Evolutionary conservation across 805 yeast species (phyloP), one percentile per base, ranked within the genome.

Genomic region (Wickerhamomyces chambardii): DNA sequence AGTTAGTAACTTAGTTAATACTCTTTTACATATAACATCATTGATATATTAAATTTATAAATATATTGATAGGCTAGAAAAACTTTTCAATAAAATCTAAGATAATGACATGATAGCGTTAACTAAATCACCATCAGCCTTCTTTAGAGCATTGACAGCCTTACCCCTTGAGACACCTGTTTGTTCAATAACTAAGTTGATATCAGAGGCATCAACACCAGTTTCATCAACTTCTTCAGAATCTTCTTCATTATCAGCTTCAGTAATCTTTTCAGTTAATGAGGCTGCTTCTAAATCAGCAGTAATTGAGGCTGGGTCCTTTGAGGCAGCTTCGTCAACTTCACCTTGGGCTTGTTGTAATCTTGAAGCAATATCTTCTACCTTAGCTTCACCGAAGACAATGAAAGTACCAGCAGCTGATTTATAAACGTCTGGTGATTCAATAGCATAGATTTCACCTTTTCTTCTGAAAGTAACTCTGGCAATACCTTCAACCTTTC

Each of bases 361-460:
- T 73, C 87, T 80, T 67, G 84, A 79, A 68, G 80, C 78, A 66
- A 87, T 69, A 72, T 90, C 95, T 66, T 90, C 97, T 51, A 84
- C 83, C 75, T 86, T 84, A 60, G 96, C 95, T 70, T 89, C 97
- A 69, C 98, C 98, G 56, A 90, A 89, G 50, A 90, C 97, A 54
- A 90, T 80, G 74, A 84, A 92, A 52, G 95, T 81, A 61, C 97
- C 96, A 44, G 77, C 71, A 58, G 94, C 83, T 44, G 96, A 80
- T 68, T 75, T 85, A 95, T 72, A 90, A 42, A 92, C 97, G 53
- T 87, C 97, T 64, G 98, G 98, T 50, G 66, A 63, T 63, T 85
- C 92, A 68, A 90, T 84, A 59, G 92, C 95, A 64, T 81, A 76
- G 60, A 87, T 81, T 61, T 81, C 76, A 78, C 85, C 84, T 63